Evolutionary conservation across 2,329 filamentous ascomycete genomes (phyloP).

Genomic region (Colletotrichum sp.): DNA sequence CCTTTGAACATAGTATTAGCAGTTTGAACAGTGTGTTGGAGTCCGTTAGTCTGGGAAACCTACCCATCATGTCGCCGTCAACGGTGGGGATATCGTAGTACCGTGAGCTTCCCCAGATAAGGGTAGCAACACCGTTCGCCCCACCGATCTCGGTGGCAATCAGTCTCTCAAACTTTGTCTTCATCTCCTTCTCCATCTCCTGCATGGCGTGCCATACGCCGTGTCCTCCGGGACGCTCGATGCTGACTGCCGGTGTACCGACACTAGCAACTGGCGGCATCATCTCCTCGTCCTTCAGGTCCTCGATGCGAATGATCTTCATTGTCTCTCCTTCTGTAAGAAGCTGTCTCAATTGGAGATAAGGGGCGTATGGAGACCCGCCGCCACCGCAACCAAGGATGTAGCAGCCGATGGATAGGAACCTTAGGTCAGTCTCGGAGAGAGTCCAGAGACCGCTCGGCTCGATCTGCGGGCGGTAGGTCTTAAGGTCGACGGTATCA

Average conservation of each 20-base stretch:
- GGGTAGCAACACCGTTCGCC: conserved; percentile 52
- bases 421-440: conserved; percentile 26
- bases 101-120: conserved; percentile 39
- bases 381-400: conserved; percentile 29
- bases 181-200: conserved; percentile 11
- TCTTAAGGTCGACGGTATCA: background rate
- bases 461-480: conserved; percentile 12
- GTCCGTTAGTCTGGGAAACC: conserved; percentile 7
- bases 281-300: conserved; percentile 24
- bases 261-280: conserved; percentile 25
- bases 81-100: conserved; percentile 39
- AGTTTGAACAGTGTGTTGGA: conserved; percentile 26
- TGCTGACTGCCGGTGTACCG: conserved; percentile 26
- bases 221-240: conserved; percentile 23
- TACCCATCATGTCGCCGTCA: conserved; percentile 44
- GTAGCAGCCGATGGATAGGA: conserved; percentile 28
- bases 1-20: conserved; percentile 1
- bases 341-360: conserved; percentile 23
- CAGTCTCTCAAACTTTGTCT: conserved; percentile 14
- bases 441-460: conserved; percentile 23
- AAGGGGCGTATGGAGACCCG: conserved; percentile 26
- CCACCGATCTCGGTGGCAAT: conserved; percentile 50
- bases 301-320: conserved; percentile 23
- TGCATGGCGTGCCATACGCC: conserved; percentile 20
- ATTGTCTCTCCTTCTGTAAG: conserved; percentile 23